phyloP scores from a whole-genome alignment of 2,329 filamentous ascomycete species.

The Plenodomus tracheiphilus region DNA sequence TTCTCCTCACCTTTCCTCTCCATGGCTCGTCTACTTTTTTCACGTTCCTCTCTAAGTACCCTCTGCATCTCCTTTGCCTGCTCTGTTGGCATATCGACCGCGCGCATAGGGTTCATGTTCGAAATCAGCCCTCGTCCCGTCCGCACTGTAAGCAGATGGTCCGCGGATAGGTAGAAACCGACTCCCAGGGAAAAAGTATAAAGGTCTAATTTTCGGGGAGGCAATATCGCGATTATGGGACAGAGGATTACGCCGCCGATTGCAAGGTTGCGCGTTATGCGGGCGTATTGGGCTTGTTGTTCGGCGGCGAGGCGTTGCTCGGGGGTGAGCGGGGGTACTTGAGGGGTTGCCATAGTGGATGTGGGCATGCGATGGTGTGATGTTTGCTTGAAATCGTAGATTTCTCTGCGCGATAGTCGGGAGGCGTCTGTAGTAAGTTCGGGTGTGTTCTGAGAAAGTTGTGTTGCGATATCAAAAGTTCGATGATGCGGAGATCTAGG shows the following conservation, averaged over 20 bases:
- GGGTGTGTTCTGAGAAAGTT: constrained; percentile 1
- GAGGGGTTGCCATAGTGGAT: constrained; percentile 26
- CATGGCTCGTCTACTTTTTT: constrained; percentile 39
- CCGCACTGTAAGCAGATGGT: constrained; percentile 51
- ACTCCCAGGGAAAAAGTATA: constrained; percentile 60
- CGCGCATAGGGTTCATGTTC: constrained; percentile 24
- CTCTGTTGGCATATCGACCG: constrained; percentile 40
- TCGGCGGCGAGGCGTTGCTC: constrained; percentile 40
- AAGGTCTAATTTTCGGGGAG: constrained; percentile 64
- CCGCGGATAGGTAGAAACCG: constrained; percentile 54
- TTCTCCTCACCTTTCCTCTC: constrained; percentile 35
- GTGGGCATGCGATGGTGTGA: constrained; percentile 5
- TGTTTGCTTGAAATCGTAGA: background rate
- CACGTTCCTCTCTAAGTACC: constrained; percentile 44
- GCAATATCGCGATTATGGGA: constrained; percentile 59
- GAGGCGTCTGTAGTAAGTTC: constrained; percentile 2
- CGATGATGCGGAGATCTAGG: constrained; percentile 32
- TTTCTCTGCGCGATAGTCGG: background rate
- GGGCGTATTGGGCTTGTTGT: constrained; percentile 33
- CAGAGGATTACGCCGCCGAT: constrained; percentile 56
- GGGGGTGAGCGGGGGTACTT: constrained; percentile 33
- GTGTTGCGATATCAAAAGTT: constrained; percentile 21
- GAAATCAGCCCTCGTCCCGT: constrained; percentile 44
- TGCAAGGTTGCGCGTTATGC: constrained; percentile 50
- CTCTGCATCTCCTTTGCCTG: constrained; percentile 37